Base-by-base conservation (phyloP, 495 filamentous ascomycete genomes). In the Penicilliopsis zonata region DNA sequence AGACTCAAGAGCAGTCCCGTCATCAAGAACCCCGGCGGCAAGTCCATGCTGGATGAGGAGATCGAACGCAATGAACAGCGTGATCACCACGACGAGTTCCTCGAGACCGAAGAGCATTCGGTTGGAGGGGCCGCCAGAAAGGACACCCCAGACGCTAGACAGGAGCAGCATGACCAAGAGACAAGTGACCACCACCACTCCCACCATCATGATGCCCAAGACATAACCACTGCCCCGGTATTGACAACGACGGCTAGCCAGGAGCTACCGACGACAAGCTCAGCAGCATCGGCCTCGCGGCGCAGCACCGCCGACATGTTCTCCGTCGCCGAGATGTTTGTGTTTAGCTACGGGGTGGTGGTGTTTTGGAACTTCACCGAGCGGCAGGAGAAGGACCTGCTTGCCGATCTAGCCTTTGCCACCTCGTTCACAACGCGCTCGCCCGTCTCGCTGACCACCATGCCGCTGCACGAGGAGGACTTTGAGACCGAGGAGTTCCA, bases 301-400 rank as follows among this genome's bases (percentile, higher is more conserved):
- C 10, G 14, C n/a, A 27, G 25, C 25, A 56, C 69, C 7, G 71
- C 78, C 8, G 72, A 87, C 43, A 70, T 70, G 1, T 69, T 78
- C 33, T 59, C 67, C 18, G 88, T 94, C 43, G 92, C 81, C 15
- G 90, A 99, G 55, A 86, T 99, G 82, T 96, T 94, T 50, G 80
- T 96, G 34, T 96, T 94, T 56, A 87, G 80, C 14, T 99, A 99
- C 53, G 90, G 90, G 7, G 92, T 99, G 1, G 88, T 86, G 0
- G 90, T 99, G 10, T 95, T 96, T 50, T 99, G 90, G 90, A 96
- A 96, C 50, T 90, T 96, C 46, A 86, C 86, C 10, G 86, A 94
- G 49, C 70, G 72, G 29, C 90, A 96, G 53, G 90, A 99, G 50
- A 96, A 94, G 53, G 88, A 95, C 49, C 80, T 96, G 26, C 70